Conservation (phyloP, 805 yeast genomes). For the Cyberlindnera maritima region DNA sequence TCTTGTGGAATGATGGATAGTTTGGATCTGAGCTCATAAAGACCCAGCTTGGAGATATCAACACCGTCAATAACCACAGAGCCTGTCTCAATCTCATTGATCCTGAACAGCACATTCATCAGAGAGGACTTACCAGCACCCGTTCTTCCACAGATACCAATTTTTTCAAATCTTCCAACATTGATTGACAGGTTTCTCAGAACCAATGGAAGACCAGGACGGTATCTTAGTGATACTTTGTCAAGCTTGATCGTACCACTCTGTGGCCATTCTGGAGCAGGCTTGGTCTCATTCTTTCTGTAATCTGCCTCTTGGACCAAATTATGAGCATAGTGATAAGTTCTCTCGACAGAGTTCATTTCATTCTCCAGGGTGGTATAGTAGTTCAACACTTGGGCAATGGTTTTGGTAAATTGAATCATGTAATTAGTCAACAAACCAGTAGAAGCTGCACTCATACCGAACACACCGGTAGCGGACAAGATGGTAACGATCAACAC, state of each 20-base stretch:
- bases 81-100: slow-evolving; percentile 60
- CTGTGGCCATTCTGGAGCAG: slow-evolving; percentile 19
- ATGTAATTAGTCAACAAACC: slow-evolving; percentile 68
- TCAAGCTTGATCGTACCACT: slow-evolving; percentile 39
- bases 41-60: slow-evolving; percentile 59
- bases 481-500: slow-evolving; percentile 54
- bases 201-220: slow-evolving; percentile 59
- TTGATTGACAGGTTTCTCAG: slow-evolving; percentile 42
- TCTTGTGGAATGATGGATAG: slow-evolving; percentile 80
- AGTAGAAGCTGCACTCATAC: slow-evolving; percentile 54
- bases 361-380: slow-evolving; percentile 69
- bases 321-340: slow-evolving; percentile 58
- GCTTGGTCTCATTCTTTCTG: slow-evolving; percentile 33
- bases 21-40: slow-evolving; percentile 58
- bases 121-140: slow-evolving; percentile 67
- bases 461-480: slow-evolving; percentile 55
- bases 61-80: slow-evolving; percentile 61
- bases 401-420: slow-evolving; percentile 41
- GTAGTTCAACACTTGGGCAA: slow-evolving; percentile 44
- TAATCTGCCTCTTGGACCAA: slow-evolving; percentile 68
- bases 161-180: slow-evolving; percentile 57
- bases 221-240: slow-evolving; percentile 49
- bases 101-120: slow-evolving; percentile 58
- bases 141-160: slow-evolving; percentile 77
- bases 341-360: slow-evolving; percentile 74